Evolutionary conservation across 768 basidiomycete species (phyloP), one percentile per base, ranked within the genome.

Genomic region (Strobilomyces echinocephalus): DNA sequence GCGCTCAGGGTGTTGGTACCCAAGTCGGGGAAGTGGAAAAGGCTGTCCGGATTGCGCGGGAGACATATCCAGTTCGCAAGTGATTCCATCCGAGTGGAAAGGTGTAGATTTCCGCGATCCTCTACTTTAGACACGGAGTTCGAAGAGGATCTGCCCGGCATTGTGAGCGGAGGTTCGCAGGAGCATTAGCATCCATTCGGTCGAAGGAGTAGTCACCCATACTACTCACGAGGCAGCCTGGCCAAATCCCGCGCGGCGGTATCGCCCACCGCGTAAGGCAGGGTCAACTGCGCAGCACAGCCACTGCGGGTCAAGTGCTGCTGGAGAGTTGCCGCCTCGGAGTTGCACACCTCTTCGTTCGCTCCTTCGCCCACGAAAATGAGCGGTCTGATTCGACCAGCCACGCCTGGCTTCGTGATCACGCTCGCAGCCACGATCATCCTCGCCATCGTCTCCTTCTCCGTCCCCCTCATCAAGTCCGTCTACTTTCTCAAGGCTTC

Each of bases 391-490:
- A 77, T 93, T 56, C 84, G 88, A 41, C 90, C 89, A 53, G 94
- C 93, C 8, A 95, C 91, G 1, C 92, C 94, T 33, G 95, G 93
- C 39, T 92, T 94, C 64, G 39, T 95, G 47, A 76, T 91, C 58
- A 93, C 90, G 18, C 79, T 91, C 49, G 67, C 76, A n/a, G 91
- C 93, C 0, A 85, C 92, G 8, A 69, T 79, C 54, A 76, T 95
- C 41, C 81, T 98, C 52, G 87, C 87, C 15, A 71, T 95, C 42
- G 94, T 95, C 21, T 85, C 88, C 39, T 95, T 98, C 73, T 89
- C 86, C 50, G 91, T 93, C 9, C 97, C 95, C 0, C 82, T 84
- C 65, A 76, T 97, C 77, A 95, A 91, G 69, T 85, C 87, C 2
- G 73, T 97, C 40, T 94, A 80, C 74, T 95, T 98, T 72, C 84